Evolutionary conservation across 2,329 filamentous ascomycete genomes (phyloP).

Genomic region (Lasiodiplodia theobromae): DNA sequence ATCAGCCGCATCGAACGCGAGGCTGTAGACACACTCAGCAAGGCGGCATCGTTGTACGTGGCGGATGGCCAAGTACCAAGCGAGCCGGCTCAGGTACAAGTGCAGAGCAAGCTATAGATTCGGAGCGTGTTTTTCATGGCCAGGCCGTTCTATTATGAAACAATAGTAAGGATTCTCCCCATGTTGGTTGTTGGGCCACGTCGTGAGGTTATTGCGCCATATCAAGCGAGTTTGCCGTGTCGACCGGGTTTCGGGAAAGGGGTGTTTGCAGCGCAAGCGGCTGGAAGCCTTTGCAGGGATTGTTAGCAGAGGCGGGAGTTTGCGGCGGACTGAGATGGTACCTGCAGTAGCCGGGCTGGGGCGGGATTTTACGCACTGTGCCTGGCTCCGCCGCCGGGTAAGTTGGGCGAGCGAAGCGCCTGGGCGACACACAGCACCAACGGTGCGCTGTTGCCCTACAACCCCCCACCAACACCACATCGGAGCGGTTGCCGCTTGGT

Average conservation of each 20-base stretch:
- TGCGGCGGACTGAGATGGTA: conserved; percentile 7
- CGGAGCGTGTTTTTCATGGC: conserved; percentile 6
- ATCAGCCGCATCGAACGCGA: conserved; percentile 56
- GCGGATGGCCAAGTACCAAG: conserved; percentile 43
- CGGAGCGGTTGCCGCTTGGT: conserved; percentile 6
- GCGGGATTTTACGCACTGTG: conserved; percentile 6
- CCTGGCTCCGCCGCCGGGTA: conserved; percentile 2
- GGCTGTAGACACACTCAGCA: conserved; percentile 51
- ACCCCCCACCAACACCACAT: conserved; percentile 1
- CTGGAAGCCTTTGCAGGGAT: conserved; percentile 6
- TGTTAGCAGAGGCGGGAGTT: neutral
- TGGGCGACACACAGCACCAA: conserved; percentile 9
- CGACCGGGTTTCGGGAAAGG: neutral
- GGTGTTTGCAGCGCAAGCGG: conserved; percentile 6
- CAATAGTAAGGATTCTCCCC: conserved; percentile 18
- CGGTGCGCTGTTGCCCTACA: conserved; percentile 11
- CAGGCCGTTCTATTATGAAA: conserved; percentile 9
- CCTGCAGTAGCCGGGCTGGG: conserved; percentile 13
- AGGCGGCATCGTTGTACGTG: conserved; percentile 48
- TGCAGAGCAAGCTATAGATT: conserved; percentile 48
- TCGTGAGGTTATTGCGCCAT: neutral
- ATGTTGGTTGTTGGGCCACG: neutral
- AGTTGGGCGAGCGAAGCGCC: neutral
- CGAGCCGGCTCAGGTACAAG: conserved; percentile 30
- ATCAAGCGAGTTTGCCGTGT: neutral